phyloP scores from a whole-genome alignment of 2,329 filamentous ascomycete species.

The Penicillium sp. region DNA sequence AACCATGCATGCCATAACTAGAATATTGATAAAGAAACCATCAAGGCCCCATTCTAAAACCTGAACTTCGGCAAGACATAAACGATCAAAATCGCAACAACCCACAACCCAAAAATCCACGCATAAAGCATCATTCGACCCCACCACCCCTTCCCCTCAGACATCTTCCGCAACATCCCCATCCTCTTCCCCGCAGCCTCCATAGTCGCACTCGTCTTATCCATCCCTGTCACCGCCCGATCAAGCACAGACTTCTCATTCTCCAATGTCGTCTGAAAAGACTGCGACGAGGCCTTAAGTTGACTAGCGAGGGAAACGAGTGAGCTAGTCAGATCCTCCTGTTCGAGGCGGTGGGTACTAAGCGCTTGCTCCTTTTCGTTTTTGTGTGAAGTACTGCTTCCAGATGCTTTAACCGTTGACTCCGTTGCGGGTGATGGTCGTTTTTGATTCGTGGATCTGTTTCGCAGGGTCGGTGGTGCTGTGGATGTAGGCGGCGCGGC shows the following conservation, averaged over 20 bases:
- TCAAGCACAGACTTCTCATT: conserved; percentile 71
- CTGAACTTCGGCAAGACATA: conserved; percentile 85
- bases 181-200: conserved; percentile 74
- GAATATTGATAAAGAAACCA: background rate
- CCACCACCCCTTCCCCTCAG: conserved; percentile 85
- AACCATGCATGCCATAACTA: background rate
- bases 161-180: conserved; percentile 74
- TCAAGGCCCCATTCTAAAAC: conserved; percentile 63
- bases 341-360: conserved; percentile 74
- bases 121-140: conserved; percentile 79
- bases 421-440: background rate
- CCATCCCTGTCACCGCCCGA: conserved; percentile 71
- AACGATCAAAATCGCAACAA: conserved; percentile 75
- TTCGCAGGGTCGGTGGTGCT: background rate
- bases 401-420: conserved; percentile 1
- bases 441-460: background rate
- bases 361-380: conserved; percentile 64
- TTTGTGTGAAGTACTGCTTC: background rate
- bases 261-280: conserved; percentile 71
- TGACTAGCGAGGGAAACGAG: conserved; percentile 77
- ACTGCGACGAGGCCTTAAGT: conserved; percentile 71
- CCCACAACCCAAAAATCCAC: conserved; percentile 78
- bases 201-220: conserved; percentile 73
- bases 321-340: conserved; percentile 77
- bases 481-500: conserved; percentile 12